Evolutionary conservation across 108 stramenopile genomes (phyloP), one percentile per base, ranked within the genome.

Genomic region (Skeletonema menzelii): DNA sequence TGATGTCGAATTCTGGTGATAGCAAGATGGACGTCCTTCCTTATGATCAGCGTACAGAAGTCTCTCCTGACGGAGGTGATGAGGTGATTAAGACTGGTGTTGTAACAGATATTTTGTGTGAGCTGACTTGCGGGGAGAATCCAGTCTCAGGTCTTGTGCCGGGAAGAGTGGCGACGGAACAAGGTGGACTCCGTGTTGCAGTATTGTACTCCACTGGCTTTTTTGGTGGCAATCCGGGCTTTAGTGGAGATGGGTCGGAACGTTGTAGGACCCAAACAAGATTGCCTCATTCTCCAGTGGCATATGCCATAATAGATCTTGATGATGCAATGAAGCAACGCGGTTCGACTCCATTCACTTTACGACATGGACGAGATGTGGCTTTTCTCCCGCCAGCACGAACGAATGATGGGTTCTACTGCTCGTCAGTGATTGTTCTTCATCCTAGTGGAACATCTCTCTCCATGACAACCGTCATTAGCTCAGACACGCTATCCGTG

Each of bases 1-100:
- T 88, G 55, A 79, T 85, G 40, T 85, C 89, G 6, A 60, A 69
- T 63, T 58, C 77, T 19, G 90, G 89, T 19, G 93, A 94, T 63
- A 59, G 15, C 35, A 64, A 59, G 8, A 68, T 56, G 19, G 77
- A 60, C 17, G 22, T 27, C 19, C 35, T 72, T 2, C 17, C 58
- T 46, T 59, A 53, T 71, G 68, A 56, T 35, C 69, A 17, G 56
- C 19, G 53, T 37, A 30, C 59, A 57, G 67, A 64, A 28, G 55
- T 75, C 28, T 72, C 67, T 53, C 57, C 69, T n/a, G 28, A 47
- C 57, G 68, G 58, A 32, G 70, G 55, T 24, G 68, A 58, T 38
- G 72, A 78, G 12, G 69, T 31, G 7, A 76, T 79, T 8, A 56
- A 71, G 17, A 82, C 86, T 19, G 94, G 94, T 47, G 67, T 86